Evolutionary conservation across 352 stramenopile genomes (phyloP).

Genomic region (Globisporangium nodosum): DNA sequence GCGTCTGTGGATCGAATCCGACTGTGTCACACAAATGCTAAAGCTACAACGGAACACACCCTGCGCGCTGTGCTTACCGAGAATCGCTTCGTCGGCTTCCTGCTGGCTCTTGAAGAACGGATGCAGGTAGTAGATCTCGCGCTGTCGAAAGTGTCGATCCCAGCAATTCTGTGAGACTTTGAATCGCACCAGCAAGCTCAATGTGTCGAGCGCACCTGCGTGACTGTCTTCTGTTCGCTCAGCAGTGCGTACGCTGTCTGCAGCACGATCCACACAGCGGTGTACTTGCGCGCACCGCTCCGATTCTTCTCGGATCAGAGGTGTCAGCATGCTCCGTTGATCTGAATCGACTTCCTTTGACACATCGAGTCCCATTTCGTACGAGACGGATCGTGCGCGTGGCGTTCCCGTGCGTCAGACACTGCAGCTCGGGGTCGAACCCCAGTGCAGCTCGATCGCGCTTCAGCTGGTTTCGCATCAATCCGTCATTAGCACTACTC

Average conservation of each 20-base stretch:
- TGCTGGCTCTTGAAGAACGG: constrained; percentile 75
- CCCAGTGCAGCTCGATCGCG: constrained; percentile 42
- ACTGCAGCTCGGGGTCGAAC: constrained; percentile 52
- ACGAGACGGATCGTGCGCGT: constrained; percentile 63
- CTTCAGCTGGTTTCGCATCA: constrained; percentile 34
- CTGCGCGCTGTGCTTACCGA: constrained; percentile 27
- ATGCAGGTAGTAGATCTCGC: constrained; percentile 84
- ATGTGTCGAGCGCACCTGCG: constrained; percentile 36
- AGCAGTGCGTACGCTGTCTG: constrained; percentile 71
- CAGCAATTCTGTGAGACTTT: neutral
- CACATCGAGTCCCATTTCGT: neutral
- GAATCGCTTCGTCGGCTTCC: constrained; percentile 80
- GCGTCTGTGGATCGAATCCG: constrained; percentile 30
- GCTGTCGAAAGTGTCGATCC: constrained; percentile 16
- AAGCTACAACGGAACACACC: neutral
- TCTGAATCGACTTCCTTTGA: neutral
- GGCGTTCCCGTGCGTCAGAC: constrained; percentile 47
- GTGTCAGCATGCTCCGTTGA: neutral
- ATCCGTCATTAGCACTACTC: neutral
- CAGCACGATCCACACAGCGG: constrained; percentile 75
- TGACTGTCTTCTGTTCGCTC: constrained; percentile 72
- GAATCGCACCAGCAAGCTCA: too few species aligned
- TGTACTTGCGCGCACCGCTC: constrained; percentile 71
- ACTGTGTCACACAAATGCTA: neutral
- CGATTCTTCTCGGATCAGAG: constrained; percentile 26